A percentile compares a stretch with the other conserved stretches of the same genome.
Conservation (phyloP, 495 filamentous ascomycete genomes). For the Letharia lupina region DNA sequence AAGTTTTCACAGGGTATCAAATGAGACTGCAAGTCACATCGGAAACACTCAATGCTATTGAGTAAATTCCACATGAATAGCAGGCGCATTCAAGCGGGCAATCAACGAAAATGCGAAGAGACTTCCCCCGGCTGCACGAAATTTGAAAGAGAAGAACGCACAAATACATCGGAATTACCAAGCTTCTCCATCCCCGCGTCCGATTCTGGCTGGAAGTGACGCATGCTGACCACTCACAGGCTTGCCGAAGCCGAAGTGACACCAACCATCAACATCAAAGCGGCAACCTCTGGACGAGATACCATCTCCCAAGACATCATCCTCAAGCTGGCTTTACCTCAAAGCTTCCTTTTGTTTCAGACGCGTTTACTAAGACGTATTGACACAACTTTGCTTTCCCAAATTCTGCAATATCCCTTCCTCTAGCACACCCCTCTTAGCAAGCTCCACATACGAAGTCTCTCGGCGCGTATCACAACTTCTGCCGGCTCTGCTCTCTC, state of each 20-base stretch:
- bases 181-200: not conserved
- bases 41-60: not conserved
- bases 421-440: not conserved
- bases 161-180: not conserved
- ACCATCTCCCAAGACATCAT: not conserved
- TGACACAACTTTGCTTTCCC: not conserved
- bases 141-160: not conserved
- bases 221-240: slow-evolving; percentile 4
- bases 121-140: not conserved
- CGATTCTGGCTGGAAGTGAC: not conserved
- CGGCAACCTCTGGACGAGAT: not conserved
- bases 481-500: not conserved
- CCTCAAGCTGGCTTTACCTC: not conserved
- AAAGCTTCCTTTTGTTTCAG: not conserved
- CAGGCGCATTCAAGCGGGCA: not conserved
- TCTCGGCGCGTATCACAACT: not conserved
- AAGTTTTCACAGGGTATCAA: too few species aligned
- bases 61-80: not conserved
- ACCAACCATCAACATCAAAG: not conserved
- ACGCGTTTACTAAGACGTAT: not conserved
- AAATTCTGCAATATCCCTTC: not conserved
- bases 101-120: not conserved
- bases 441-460: not conserved
- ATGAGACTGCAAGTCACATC: not conserved
- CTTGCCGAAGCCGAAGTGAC: slow-evolving; percentile 6